These are phyloP conservation scores for Carex pumila DNA, from an alignment of 176 grass and related monocot genomes.

Conservation along the genomic window DNA sequence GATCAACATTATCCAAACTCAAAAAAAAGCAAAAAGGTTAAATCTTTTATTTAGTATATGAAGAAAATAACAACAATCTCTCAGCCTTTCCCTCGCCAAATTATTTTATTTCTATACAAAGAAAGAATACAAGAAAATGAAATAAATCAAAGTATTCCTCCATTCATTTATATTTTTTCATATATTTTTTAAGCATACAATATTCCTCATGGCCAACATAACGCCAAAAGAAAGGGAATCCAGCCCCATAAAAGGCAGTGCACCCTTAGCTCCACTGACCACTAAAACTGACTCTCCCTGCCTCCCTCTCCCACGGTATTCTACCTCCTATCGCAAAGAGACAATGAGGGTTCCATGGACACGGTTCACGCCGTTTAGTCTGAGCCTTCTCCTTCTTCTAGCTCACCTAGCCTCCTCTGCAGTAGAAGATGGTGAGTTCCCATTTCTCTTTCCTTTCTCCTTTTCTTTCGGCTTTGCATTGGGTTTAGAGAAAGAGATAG, in stretches of 20 bases:
- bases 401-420: conserved; percentile 32
- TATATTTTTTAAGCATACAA: conserved; percentile 3
- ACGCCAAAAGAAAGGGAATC: conserved; percentile 83
- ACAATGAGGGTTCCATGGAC: conserved; percentile 1
- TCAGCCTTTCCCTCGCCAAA: neutral
- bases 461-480: neutral
- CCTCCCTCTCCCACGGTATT: neutral
- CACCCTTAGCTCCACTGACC: conserved; percentile 8
- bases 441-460: neutral
- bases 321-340: neutral
- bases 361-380: conserved; percentile 19
- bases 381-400: conserved; percentile 42
- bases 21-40: neutral
- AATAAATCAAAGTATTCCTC: neutral
- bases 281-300: neutral
- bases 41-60: neutral
- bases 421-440: conserved; percentile 67
- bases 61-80: conserved; percentile 18
- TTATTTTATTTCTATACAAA: neutral
- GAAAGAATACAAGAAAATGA: neutral
- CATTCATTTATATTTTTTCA: neutral
- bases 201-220: conserved; percentile 37
- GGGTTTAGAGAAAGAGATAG: too few species aligned
- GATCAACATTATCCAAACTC: neutral
- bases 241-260: conserved; percentile 45